Base-by-base conservation (phyloP, 306 rosid species). In the Pyrus bretschneideri region DNA sequence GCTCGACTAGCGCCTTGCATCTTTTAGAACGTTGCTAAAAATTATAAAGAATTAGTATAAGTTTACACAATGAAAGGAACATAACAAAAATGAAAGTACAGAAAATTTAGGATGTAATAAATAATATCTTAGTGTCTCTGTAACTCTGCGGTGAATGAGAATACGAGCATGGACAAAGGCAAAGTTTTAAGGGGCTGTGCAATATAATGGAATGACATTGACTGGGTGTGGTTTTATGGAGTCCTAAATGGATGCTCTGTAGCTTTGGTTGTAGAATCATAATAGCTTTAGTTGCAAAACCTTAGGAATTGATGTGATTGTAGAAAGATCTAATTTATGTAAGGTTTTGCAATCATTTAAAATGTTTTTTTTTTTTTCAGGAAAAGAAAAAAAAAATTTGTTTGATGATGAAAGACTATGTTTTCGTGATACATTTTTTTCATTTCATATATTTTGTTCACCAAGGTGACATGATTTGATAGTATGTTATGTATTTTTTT, bases 1-100 rank as follows among this genome's bases (percentile, higher is more conserved):
- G 6, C 0, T 8, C 8, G 8, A 5, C 8, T 33, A 5, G 38
- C 2, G 0, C 2, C 38, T 5, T 6, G 0, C 2, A 0, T 33
- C 38, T 33, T 33, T 33, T 33, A 33, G 38, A 33, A 33, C 1
- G 2, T 33, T 33, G 38, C 9, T 45, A 69, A 38, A 69, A 69
- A 21, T 49, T 25, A 49, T 29, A 4, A 17, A 29, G 51, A 70
- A 9, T 46, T 40, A n/a, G 13, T 25, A 11, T 4, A 60, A 25
- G 33, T 22, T 40, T 42, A 14, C 10, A 42, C 70, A 67, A 67
- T 1, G 11, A 69, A 11, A 3, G n/a, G 49, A 46, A 46, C n/a
- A 15, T 13, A 23, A 25, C 25, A 35, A 65, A 33, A 33, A 33
- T 33, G 7, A 11, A 11, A 49, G 15, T 11, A 49, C 13, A 17